phyloP scores from a whole-genome alignment of 2,329 filamentous ascomycete species.

The Emydomyces testavorans region DNA sequence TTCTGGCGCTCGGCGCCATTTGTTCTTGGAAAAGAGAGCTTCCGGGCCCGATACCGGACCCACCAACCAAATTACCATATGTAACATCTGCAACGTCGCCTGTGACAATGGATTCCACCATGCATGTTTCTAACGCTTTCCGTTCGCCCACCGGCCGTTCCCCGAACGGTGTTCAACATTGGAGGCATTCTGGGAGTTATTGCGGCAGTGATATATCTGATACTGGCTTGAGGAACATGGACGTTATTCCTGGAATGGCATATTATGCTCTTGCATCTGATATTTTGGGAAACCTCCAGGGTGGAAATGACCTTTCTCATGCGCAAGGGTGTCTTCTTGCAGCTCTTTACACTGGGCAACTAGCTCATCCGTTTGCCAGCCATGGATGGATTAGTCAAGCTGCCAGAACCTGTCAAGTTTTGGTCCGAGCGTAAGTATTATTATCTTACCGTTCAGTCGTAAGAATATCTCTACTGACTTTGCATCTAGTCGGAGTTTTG shows the following conservation, averaged over 20 bases:
- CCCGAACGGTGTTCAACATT: conserved; percentile 5
- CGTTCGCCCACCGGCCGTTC: conserved; percentile 8
- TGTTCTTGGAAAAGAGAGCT: conserved; percentile 45
- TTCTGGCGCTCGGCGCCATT: conserved; percentile 79
- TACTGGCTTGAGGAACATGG: conserved; percentile 51
- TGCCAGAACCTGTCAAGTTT: conserved; percentile 52
- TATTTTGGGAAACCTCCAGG: conserved; percentile 71
- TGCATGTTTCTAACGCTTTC: conserved; percentile 5
- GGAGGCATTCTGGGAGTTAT: conserved; percentile 11
- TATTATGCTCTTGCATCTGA: conserved; percentile 81
- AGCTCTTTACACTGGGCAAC: conserved; percentile 77
- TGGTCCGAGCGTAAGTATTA: conserved; percentile 58
- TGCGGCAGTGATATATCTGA: conserved; percentile 18
- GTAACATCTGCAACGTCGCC: conserved; percentile 15
- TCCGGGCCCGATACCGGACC: conserved; percentile 43
- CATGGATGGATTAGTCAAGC: conserved; percentile 57
- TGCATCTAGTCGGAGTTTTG: conserved; percentile 26
- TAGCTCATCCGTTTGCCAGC: conserved; percentile 78
- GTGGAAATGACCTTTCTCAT: conserved; percentile 67
- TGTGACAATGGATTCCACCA: conserved; percentile 2
- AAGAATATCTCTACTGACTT: too few species aligned
- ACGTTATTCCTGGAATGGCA: conserved; percentile 76
- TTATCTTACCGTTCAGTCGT: not conserved
- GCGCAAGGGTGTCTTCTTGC: conserved; percentile 78
- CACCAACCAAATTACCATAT: conserved; percentile 14